Evolutionary conservation across 306 rosid species (phyloP).

Genomic region (Cucumis melo): DNA sequence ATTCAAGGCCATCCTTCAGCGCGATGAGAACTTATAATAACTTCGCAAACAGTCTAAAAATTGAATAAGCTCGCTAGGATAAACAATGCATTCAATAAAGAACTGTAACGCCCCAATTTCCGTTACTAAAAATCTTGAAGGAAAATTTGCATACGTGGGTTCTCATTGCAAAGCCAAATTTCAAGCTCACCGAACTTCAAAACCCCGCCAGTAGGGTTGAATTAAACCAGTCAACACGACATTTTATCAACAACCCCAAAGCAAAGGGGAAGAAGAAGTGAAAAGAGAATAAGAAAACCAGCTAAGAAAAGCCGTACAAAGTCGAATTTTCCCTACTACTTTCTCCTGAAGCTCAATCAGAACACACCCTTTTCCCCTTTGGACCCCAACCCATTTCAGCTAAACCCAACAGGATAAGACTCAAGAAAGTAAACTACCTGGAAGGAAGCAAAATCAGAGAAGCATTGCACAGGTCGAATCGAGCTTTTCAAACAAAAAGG

Average conservation of each 20-base stretch:
- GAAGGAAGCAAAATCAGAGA: constrained; percentile 18
- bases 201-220: neutral
- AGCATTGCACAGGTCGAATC: constrained; percentile 26
- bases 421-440: constrained; percentile 25
- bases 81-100: neutral
- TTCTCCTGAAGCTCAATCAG: neutral
- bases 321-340: neutral
- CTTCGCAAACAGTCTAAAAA: neutral
- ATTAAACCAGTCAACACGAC: neutral
- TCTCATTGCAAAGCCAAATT: neutral
- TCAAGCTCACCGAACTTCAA: neutral
- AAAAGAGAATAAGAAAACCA: neutral
- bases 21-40: neutral
- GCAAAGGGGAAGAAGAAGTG: neutral
- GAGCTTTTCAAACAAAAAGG: constrained; percentile 7
- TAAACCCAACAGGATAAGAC: constrained; percentile 17
- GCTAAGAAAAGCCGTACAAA: neutral
- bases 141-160: neutral
- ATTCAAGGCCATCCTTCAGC: neutral
- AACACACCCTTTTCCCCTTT: neutral
- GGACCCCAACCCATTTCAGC: neutral
- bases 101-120: neutral
- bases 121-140: neutral
- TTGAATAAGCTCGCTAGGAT: neutral
- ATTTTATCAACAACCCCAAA: neutral